These are phyloP conservation scores for Chalciporus chontae DNA, from an alignment of 768 basidiomycete genomes.

Conservation along the genomic window DNA sequence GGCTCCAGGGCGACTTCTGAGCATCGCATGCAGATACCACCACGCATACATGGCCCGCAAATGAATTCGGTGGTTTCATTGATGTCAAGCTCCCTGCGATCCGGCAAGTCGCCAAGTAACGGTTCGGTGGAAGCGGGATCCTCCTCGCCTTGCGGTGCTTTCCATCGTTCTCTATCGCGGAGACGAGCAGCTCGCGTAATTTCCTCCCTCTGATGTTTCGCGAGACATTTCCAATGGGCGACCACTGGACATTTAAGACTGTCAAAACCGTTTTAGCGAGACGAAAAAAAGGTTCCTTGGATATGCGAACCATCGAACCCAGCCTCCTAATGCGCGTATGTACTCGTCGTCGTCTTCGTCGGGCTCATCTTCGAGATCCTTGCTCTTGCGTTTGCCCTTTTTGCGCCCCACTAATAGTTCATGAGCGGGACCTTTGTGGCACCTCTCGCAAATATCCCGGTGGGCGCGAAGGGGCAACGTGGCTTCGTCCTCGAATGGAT, in stretches of 20 bases:
- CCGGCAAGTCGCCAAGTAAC: constrained; percentile 33
- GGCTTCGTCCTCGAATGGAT: constrained; percentile 53
- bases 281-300: not conserved
- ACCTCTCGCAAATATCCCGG: constrained; percentile 68
- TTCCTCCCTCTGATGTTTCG: constrained; percentile 62
- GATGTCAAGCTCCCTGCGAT: constrained; percentile 44
- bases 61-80: constrained; percentile 75
- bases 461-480: constrained; percentile 55
- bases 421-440: constrained; percentile 59
- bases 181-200: constrained; percentile 63
- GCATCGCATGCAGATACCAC: constrained; percentile 78
- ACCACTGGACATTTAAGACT: constrained; percentile 77
- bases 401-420: constrained; percentile 43
- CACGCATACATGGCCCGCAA: constrained; percentile 71
- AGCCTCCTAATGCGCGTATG: constrained; percentile 60
- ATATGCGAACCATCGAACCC: constrained; percentile 72
- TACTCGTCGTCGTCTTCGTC: constrained; percentile 51
- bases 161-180: constrained; percentile 44
- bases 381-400: constrained; percentile 38
- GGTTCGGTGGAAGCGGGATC: constrained; percentile 19
- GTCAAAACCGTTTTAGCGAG: constrained; percentile 10
- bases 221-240: constrained; percentile 76
- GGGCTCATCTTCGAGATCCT: constrained; percentile 42
- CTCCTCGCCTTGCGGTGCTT: constrained; percentile 22
- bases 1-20: constrained; percentile 51